These are phyloP conservation scores for Colletotrichum theobromicola DNA, from an alignment of 2,329 filamentous ascomycete genomes.

Conservation along the genomic window DNA sequence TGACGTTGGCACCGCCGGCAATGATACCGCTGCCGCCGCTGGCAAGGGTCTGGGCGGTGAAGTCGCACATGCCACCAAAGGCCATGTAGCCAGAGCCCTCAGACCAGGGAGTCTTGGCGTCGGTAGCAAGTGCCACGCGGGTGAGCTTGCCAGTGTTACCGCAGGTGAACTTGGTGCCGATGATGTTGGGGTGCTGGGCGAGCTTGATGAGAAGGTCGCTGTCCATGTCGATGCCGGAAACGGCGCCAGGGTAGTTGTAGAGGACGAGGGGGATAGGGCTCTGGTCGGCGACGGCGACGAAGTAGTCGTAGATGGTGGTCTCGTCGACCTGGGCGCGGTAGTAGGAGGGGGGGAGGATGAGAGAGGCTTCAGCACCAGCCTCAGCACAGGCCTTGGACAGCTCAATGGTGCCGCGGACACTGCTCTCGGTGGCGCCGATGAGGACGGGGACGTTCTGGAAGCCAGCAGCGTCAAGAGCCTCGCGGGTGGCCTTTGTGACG, in stretches of 20 bases:
- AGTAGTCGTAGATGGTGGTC: slow-evolving; percentile 75
- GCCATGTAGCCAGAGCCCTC: slow-evolving; percentile 78
- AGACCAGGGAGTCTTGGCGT: slow-evolving; percentile 69
- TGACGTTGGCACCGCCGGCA: slow-evolving; percentile 83
- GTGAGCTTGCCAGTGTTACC: slow-evolving; percentile 90
- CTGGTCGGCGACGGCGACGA: slow-evolving; percentile 74
- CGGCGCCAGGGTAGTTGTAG: slow-evolving; percentile 91
- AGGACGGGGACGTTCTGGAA: slow-evolving; percentile 80
- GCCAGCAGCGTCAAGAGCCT: slow-evolving; percentile 82
- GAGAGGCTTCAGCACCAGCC: slow-evolving; percentile 79
- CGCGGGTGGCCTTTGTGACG: slow-evolving; percentile 78
- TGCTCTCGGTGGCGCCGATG: slow-evolving; percentile 81
- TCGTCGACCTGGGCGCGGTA: slow-evolving; percentile 81
- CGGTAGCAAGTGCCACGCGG: slow-evolving; percentile 74
- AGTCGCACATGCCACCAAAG: slow-evolving; percentile 87
- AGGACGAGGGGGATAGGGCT: slow-evolving; percentile 81
- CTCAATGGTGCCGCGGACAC: slow-evolving; percentile 80
- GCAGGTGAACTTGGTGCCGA: slow-evolving; percentile 91
- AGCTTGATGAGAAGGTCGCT: slow-evolving; percentile 84
- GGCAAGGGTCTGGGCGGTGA: slow-evolving; percentile 80
- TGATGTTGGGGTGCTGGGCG: slow-evolving; percentile 80
- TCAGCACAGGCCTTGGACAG: slow-evolving; percentile 69
- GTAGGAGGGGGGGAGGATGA: slow-evolving; percentile 83
- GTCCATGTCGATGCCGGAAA: slow-evolving; percentile 88
- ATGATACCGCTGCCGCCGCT: slow-evolving; percentile 85